Base-by-base conservation (phyloP, 495 filamentous ascomycete species). In the Aspergillus leporis region DNA sequence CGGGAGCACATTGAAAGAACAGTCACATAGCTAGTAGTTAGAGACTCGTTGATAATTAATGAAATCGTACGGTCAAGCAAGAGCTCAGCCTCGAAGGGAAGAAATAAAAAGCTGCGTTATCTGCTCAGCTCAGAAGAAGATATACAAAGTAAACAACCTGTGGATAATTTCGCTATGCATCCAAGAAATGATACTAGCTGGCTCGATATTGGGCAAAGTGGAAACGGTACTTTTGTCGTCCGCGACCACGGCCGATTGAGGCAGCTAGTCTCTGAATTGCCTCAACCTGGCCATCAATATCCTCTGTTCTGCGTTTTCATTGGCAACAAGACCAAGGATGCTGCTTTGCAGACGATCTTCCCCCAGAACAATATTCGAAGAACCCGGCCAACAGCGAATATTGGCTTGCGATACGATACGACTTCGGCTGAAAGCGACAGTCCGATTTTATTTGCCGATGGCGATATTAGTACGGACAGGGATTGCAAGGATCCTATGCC, bases 341-440 rank as follows among this genome's bases (percentile, higher is more conserved):
- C 51, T 10, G 45, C 46, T 28, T 59, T 70, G 22, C 60, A 66
- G 45, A 25, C 36, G 28, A n/a, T 68, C 0, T 70, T 58, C 45
- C 55, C 57, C 23, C n/a, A 53, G 12, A 70, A 70, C 34, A 66
- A 66, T 56, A 66, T 70, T 36, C 48, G 38, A 25, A 68, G 58
- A 46, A 56, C 56, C 34, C 49, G 62, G 46, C 5, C n/a, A 12
- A 56, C 51, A 2, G 13, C 58, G 18, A 36, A 55, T 0, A 61
- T 71, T 40, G 28, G 55, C n/a, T 55, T 71, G 8, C 52, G 64
- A 59, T 58, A 48, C 14, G 53, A 71, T 46, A 51, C 54, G 4
- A 18, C 50, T 13, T 65, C 66, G 0, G 32, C 58, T 13, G 5
- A 52, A 16, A 47, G 51, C 32, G 12, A n/a, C 21, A 23, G 47